Percentiles rank a stretch among this genome's conserved stretches.
phyloP scores from a whole-genome alignment of 164 flowering plant genomes.

The Saururus chinensis region DNA sequence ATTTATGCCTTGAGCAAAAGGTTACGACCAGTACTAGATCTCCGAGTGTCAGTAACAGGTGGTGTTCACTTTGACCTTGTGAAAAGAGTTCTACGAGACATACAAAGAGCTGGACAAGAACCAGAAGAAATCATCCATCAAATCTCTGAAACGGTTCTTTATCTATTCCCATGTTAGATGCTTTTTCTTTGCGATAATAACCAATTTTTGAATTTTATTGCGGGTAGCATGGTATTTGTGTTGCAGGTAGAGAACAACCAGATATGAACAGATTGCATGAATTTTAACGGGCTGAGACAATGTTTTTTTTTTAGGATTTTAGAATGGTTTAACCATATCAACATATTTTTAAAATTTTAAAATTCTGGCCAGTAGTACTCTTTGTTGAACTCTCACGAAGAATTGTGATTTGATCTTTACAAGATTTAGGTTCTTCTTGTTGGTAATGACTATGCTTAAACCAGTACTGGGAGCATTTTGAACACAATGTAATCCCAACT shows the following conservation, averaged over 20 bases:
- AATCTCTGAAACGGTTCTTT: conserved; percentile 92
- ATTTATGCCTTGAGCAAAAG: conserved; percentile 93
- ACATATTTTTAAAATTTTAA: too few species aligned
- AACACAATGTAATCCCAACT: too few species aligned
- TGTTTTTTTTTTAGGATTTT: too few species aligned
- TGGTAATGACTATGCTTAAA: too few species aligned
- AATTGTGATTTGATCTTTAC: too few species aligned
- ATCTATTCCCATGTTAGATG: conserved; percentile 18
- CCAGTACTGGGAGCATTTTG: too few species aligned
- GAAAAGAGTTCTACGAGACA: conserved; percentile 85
- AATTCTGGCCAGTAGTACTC: too few species aligned
- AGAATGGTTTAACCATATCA: too few species aligned
- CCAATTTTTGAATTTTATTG: too few species aligned
- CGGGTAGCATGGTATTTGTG: background rate
- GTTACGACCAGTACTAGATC: conserved; percentile 70
- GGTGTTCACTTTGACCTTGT: conserved; percentile 98
- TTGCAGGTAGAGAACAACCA: background rate
- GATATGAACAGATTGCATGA: background rate
- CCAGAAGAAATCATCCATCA: conserved; percentile 98
- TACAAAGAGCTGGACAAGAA: conserved; percentile 94
- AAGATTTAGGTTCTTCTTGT: too few species aligned
- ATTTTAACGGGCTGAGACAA: too few species aligned
- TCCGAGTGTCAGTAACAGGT: conserved; percentile 85
- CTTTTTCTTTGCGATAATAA: background rate
- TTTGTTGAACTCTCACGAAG: too few species aligned